phyloP scores from a whole-genome alignment of 768 basidiomycete genomes.

The Ramaria sp. region DNA sequence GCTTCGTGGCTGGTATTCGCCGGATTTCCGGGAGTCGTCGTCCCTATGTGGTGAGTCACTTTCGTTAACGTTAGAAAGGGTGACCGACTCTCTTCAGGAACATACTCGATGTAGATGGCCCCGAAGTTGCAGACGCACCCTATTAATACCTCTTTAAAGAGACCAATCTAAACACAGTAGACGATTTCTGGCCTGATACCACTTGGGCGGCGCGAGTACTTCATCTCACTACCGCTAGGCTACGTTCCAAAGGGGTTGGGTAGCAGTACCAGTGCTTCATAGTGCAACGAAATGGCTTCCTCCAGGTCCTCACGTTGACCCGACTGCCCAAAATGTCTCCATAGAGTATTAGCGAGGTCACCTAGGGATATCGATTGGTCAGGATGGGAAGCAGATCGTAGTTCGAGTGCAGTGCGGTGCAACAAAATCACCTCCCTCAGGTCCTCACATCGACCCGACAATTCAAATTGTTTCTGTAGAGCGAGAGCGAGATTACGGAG shows the following conservation, averaged over 20 bases:
- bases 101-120: conserved; percentile 19
- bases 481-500: neutral
- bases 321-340: conserved; percentile 15
- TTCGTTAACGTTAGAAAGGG: neutral
- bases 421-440: conserved; percentile 13
- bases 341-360: neutral
- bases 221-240: neutral
- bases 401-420: conserved; percentile 4
- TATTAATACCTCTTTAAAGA: conserved; percentile 9
- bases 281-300: no score
- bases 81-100: neutral
- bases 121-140: conserved; percentile 9
- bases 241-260: neutral
- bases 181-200: neutral
- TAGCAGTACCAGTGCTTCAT: no score
- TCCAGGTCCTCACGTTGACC: no score
- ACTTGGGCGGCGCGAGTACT: neutral
- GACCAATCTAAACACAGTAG: neutral
- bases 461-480: neutral
- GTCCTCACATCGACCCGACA: neutral
- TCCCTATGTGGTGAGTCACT: conserved; percentile 20
- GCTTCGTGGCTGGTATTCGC: conserved; percentile 21
- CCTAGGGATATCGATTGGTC: conserved; percentile 7
- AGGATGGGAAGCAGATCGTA: conserved; percentile 11
- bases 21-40: conserved; percentile 24